Conservation (phyloP, 345 rosid species). For the Lagerstroemia speciosa region DNA sequence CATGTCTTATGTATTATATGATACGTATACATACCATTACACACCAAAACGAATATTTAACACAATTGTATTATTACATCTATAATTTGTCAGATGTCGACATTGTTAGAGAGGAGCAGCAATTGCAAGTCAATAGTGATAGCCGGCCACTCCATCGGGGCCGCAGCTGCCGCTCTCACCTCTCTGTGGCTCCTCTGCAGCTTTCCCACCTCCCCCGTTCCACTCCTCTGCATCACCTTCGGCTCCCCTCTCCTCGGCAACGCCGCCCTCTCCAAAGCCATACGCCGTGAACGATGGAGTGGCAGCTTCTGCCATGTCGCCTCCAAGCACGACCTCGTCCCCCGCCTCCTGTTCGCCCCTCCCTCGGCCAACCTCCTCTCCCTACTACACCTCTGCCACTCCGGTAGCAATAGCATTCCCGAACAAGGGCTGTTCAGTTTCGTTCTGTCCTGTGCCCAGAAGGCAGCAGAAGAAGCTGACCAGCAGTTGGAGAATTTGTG, state of each 20-base stretch:
- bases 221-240: constrained; percentile 61
- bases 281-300: constrained; percentile 46
- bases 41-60: no score
- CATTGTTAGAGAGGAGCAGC: constrained; percentile 13
- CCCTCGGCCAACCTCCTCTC: constrained; percentile 16
- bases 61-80: no score
- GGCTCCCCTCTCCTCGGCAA: constrained; percentile 80
- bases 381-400: constrained; percentile 25
- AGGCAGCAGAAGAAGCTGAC: no score
- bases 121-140: constrained; percentile 40
- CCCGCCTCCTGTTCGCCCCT: constrained; percentile 41
- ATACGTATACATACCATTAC: no score
- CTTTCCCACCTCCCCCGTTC: constrained; percentile 15
- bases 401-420: background rate
- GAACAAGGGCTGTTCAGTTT: constrained; percentile 12
- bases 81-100: constrained; percentile 38
- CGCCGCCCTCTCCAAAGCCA: constrained; percentile 40
- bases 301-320: constrained; percentile 69
- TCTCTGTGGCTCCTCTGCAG: constrained; percentile 70
- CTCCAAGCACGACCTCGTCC: constrained; percentile 44
- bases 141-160: constrained; percentile 77
- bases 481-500: constrained; percentile 6
- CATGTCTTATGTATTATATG: background rate
- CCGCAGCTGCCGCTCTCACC: no score
- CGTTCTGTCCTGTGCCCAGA: constrained; percentile 16